Conservation (phyloP, 768 basidiomycete species). For the Phylloporus sp. region DNA sequence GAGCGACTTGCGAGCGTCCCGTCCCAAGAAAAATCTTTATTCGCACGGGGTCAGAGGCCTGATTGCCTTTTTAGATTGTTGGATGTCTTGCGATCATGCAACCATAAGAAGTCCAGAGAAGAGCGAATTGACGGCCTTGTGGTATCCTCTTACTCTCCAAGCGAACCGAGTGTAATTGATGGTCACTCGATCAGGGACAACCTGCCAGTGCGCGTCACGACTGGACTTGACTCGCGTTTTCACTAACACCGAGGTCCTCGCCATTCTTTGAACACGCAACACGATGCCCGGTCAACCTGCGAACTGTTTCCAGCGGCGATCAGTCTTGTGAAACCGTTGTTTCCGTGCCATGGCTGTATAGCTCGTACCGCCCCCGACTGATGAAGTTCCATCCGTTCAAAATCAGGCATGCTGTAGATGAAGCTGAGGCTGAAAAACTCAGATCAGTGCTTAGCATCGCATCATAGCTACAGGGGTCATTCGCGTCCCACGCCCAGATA, state of each 20-base stretch:
- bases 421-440: slow-evolving; percentile 4
- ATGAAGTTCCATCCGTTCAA: slow-evolving; percentile 5
- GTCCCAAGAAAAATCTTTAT: not conserved
- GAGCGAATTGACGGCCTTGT: not conserved
- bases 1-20: not conserved
- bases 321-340: not conserved
- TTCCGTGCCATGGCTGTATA: slow-evolving; percentile 1
- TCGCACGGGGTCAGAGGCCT: not conserved
- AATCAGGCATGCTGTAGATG: slow-evolving; percentile 2
- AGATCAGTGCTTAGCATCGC: not conserved
- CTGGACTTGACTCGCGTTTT: not conserved
- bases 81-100: not conserved
- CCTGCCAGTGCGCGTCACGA: not conserved
- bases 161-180: not conserved
- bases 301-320: slow-evolving; percentile 8
- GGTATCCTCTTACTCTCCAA: not conserved
- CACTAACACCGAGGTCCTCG: not conserved
- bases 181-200: not conserved
- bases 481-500: not conserved
- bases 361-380: slow-evolving; percentile 1
- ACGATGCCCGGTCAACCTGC: not conserved
- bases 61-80: not conserved
- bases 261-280: not conserved
- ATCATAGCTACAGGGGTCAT: slow-evolving; percentile 12
- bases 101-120: not conserved